Evolutionary conservation across 805 yeast species (phyloP).

Genomic region (Yarrowia keelungensis): DNA sequence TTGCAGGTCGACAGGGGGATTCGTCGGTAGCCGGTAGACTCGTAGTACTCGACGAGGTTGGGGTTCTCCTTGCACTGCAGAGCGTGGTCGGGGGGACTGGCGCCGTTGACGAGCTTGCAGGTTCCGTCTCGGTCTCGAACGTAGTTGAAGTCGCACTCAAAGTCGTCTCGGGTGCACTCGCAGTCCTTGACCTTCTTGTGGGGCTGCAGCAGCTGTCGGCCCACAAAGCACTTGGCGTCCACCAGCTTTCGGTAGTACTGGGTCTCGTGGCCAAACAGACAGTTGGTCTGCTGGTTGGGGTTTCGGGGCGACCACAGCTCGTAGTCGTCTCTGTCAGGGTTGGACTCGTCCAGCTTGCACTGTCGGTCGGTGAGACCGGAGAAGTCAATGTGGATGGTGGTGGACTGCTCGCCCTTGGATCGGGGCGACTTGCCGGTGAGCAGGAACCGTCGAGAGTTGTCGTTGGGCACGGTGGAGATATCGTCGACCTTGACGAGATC

Average conservation of each 20-base stretch:
- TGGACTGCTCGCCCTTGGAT: slow-evolving; percentile 56
- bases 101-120: slow-evolving; percentile 82
- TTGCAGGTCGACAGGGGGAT: slow-evolving; percentile 85
- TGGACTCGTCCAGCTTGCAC: slow-evolving; percentile 59
- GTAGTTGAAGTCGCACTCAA: slow-evolving; percentile 92
- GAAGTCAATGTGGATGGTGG: slow-evolving; percentile 65
- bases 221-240: slow-evolving; percentile 67
- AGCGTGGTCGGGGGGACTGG: slow-evolving; percentile 67
- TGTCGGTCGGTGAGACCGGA: slow-evolving; percentile 58
- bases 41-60: slow-evolving; percentile 71
- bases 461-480: slow-evolving; percentile 81
- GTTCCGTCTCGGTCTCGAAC: slow-evolving; percentile 76
- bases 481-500: slow-evolving; percentile 66
- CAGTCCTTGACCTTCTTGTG: slow-evolving; percentile 69
- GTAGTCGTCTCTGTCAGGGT: slow-evolving; percentile 62
- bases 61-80: slow-evolving; percentile 63
- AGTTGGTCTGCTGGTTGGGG: slow-evolving; percentile 56
- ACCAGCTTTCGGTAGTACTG: slow-evolving; percentile 64
- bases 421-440: slow-evolving; percentile 62
- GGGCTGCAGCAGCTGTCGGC: slow-evolving; percentile 54
- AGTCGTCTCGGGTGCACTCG: slow-evolving; percentile 84
- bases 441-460: slow-evolving; percentile 80
- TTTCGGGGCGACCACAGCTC: slow-evolving; percentile 68
- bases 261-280: slow-evolving; percentile 76
- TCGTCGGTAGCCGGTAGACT: slow-evolving; percentile 91